Base-by-base conservation (phyloP, 352 stramenopile species). In the Pythium dissimile region DNA sequence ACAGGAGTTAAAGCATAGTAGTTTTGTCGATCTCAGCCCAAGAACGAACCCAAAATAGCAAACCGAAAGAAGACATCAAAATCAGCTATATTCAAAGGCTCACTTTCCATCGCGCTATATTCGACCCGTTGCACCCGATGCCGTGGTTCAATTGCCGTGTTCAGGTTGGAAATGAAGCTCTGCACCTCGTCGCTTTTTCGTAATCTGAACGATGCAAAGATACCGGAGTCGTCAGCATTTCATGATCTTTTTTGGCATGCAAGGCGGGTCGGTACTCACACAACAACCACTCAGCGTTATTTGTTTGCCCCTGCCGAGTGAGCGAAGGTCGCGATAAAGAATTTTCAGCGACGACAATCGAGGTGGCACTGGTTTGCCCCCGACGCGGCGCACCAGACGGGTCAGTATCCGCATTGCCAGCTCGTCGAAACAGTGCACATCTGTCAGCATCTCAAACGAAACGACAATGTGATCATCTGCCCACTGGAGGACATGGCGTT, bases 271-370 rank as follows among this genome's bases (percentile, higher is more conserved):
- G 12, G 13, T 5, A 73, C 75, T 18, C 70, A 92, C 82, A 44
- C 71, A 67, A 65, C 82, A 92, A 9, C 80, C 80, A 18, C 77
- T 71, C 20, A 92, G 62, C 0, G 83, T 93, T 32, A 89, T 49
- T 44, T 75, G 75, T 61, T 89, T 93, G 15, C 83, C 83, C n/a
- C 59, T 77, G 16, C 71, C 69, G 10, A 93, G 63, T 21, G 38
- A 46, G 12, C 72, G 54, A 15, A 93, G 47, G 41, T 89, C 69
- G 30, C 26, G 42, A 45, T 80, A 62, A 35, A 92, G 55, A 20
- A 66, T 54, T 41, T 51, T 39, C 16, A 92, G 45, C 0, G 84
- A 84, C 20, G 78, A 74, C 27, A 89, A 61, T 18, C 84, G 72
- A 13, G 84, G 84, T 13, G 84, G 79, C 6, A 64, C 65, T 11